A percentile compares a stretch with the other conserved stretches of the same genome.
These are phyloP conservation scores for Phyllosticta citrichinensis DNA, from an alignment of 2,329 filamentous ascomycete species.

Conservation along the genomic window DNA sequence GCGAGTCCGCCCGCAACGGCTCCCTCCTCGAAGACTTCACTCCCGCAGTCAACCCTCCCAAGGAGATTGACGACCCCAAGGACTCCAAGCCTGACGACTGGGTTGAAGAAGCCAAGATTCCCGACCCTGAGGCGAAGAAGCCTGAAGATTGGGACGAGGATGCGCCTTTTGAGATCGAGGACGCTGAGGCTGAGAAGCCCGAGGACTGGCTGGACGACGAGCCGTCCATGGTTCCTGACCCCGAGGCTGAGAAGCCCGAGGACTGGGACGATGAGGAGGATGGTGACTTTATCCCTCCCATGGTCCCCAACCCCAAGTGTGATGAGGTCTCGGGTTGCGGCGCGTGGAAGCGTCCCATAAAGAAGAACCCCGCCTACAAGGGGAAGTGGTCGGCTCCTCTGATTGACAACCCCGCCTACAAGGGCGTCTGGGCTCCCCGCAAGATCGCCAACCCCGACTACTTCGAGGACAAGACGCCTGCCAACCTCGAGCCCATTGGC, in stretches of 20 bases:
- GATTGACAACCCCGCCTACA: conserved; percentile 97
- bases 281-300: conserved; percentile 89
- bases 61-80: conserved; percentile 90
- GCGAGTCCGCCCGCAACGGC: conserved; percentile 77
- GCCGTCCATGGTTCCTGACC: conserved; percentile 72
- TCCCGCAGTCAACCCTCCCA: conserved; percentile 83
- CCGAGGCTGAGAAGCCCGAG: conserved; percentile 92
- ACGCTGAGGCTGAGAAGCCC: conserved; percentile 82
- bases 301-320: conserved; percentile 92
- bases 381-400: conserved; percentile 92
- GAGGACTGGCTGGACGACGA: conserved; percentile 95
- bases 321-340: conserved; percentile 88
- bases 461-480: conserved; percentile 92
- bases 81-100: conserved; percentile 92
- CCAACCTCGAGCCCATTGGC: conserved; percentile 97
- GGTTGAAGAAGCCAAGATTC: conserved; percentile 87
- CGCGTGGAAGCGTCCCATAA: conserved; percentile 83
- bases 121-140: conserved; percentile 89
- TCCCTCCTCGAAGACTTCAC: conserved; percentile 88
- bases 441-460: conserved; percentile 96
- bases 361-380: conserved; percentile 94
- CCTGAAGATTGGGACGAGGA: conserved; percentile 99
- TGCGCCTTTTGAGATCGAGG: conserved; percentile 89
- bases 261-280: conserved; percentile 99
- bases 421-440: conserved; percentile 85